These are phyloP conservation scores for Pichia sp. DNA, from an alignment of 1,139 yeast genomes.

Conservation along the genomic window DNA sequence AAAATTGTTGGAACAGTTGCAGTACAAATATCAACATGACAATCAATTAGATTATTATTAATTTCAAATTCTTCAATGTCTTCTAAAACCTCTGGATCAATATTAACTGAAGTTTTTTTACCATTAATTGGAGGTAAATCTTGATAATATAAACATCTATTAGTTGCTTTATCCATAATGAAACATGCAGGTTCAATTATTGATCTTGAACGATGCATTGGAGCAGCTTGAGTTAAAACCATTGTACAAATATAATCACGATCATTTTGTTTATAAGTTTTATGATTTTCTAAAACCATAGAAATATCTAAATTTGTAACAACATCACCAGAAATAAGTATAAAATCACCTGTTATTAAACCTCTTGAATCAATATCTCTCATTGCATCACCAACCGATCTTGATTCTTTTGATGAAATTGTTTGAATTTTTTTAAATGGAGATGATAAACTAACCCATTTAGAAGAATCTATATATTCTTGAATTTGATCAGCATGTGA, in stretches of 20 bases:
- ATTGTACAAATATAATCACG: conserved; percentile 89
- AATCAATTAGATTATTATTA: conserved; percentile 89
- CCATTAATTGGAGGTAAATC: conserved; percentile 62
- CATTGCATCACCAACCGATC: conserved; percentile 96
- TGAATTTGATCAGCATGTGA: conserved; percentile 87
- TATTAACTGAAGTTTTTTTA: conserved; percentile 38
- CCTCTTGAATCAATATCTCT: conserved; percentile 91
- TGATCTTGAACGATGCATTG: conserved; percentile 78
- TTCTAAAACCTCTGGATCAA: conserved; percentile 81
- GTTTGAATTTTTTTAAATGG: conserved; percentile 75
- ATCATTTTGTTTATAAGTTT: conserved; percentile 62
- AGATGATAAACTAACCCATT: conserved; percentile 68
- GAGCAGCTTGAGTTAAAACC: conserved; percentile 82
- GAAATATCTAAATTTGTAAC: conserved; percentile 82
- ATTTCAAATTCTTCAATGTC: conserved; percentile 71
- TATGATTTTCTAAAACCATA: conserved; percentile 68
- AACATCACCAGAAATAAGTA: conserved; percentile 88
- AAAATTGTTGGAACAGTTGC: conserved; percentile 93
- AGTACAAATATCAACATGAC: conserved; percentile 92
- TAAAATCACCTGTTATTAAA: conserved; percentile 78
- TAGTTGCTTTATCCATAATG: conserved; percentile 64
- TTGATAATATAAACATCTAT: conserved; percentile 79
- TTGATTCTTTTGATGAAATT: conserved; percentile 77
- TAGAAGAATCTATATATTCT: conserved; percentile 71
- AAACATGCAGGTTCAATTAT: conserved; percentile 80